phyloP scores from a whole-genome alignment of 2,329 filamentous ascomycete genomes.

The Ophiostoma sp. region DNA sequence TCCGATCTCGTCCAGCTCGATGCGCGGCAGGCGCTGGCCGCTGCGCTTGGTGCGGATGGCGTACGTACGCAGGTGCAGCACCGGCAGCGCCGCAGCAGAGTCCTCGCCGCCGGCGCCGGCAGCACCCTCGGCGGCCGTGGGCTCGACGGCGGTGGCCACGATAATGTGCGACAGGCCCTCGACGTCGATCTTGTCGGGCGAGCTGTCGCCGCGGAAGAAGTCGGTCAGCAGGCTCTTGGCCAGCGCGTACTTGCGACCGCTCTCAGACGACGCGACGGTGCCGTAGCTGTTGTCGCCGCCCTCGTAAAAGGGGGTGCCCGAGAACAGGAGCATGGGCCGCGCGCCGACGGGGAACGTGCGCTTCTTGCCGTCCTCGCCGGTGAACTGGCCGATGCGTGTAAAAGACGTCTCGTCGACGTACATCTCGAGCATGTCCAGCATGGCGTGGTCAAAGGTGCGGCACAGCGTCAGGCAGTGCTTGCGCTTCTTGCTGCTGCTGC shows the following conservation, averaged over 20 bases:
- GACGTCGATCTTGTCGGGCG: conserved; percentile 79
- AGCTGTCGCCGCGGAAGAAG: conserved; percentile 77
- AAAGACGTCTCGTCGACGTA: conserved; percentile 71
- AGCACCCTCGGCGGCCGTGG: conserved; percentile 30
- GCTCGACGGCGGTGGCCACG: conserved; percentile 69
- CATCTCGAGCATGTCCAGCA: conserved; percentile 88
- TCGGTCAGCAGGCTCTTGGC: conserved; percentile 84
- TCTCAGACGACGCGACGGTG: conserved; percentile 42
- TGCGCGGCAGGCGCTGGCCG: conserved; percentile 78
- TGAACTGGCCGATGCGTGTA: conserved; percentile 63
- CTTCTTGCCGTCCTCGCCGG: conserved; percentile 20
- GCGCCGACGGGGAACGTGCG: conserved; percentile 69
- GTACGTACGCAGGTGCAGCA: conserved; percentile 70
- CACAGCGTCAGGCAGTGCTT: conserved; percentile 81
- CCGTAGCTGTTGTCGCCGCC: conserved; percentile 59
- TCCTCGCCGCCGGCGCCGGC: conserved; percentile 3
- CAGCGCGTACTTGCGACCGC: conserved; percentile 57
- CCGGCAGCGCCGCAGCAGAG: conserved; percentile 42
- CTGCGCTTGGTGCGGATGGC: conserved; percentile 79
- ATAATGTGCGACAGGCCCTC: conserved; percentile 91
- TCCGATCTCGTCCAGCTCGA: conserved; percentile 44
- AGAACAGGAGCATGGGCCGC: conserved; percentile 84
- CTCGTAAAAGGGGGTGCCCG: conserved; percentile 56
- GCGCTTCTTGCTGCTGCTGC: conserved; percentile 86
- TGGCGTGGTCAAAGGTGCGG: conserved; percentile 77